A percentile compares a stretch with the other conserved stretches of the same genome.
phyloP scores from a whole-genome alignment of 495 filamentous ascomycete genomes.

The Thozetella sp. region DNA sequence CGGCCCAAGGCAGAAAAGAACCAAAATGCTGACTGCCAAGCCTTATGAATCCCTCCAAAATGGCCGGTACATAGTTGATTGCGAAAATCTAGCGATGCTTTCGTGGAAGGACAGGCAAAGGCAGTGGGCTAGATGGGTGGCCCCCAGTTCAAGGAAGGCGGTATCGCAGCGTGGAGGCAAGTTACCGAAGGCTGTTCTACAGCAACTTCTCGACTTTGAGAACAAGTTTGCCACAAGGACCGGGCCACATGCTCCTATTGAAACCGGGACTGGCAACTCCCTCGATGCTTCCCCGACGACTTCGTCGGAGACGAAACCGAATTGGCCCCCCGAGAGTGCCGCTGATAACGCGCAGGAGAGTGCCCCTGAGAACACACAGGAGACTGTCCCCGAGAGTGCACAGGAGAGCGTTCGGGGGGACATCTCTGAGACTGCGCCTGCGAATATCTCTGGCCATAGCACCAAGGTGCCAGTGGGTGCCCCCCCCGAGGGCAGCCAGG shows the following conservation, averaged over 20 bases:
- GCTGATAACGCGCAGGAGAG: too few species aligned
- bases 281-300: not conserved
- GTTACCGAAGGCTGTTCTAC: slow-evolving; percentile 14
- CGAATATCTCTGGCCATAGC: too few species aligned
- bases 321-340: too few species aligned
- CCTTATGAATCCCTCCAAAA: not conserved
- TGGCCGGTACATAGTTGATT: slow-evolving; percentile 26
- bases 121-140: slow-evolving; percentile 39
- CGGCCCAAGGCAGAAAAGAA: slow-evolving; percentile 18
- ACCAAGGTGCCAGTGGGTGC: not conserved
- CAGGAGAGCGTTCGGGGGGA: too few species aligned
- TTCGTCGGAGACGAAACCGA: too few species aligned
- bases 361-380: too few species aligned
- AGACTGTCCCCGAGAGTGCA: too few species aligned
- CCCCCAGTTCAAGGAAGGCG: slow-evolving; percentile 6
- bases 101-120: slow-evolving; percentile 43
- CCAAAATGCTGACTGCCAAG: slow-evolving; percentile 11
- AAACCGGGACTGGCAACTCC: too few species aligned
- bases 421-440: too few species aligned
- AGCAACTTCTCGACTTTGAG: not conserved
- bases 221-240: not conserved
- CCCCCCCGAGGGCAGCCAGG: not conserved
- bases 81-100: slow-evolving; percentile 25
- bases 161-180: not conserved
- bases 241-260: not conserved